These are phyloP conservation scores for Xylaria sp. DNA, from an alignment of 2,329 filamentous ascomycete genomes.

Conservation along the genomic window DNA sequence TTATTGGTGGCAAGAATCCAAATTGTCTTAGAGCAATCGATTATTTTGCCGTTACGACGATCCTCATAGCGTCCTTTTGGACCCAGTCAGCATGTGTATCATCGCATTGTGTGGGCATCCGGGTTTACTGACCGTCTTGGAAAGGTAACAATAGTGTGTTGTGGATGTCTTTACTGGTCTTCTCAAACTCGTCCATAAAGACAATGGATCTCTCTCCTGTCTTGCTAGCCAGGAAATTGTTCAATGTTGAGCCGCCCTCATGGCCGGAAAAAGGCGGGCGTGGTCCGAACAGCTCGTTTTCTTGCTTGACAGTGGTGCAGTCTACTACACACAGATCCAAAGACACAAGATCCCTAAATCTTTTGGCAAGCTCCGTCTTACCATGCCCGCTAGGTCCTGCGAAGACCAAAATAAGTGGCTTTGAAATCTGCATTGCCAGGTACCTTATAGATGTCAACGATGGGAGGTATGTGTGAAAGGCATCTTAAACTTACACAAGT, in stretches of 20 bases:
- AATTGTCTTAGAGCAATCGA: slow-evolving; percentile 49
- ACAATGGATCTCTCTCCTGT: slow-evolving; percentile 43
- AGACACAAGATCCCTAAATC: slow-evolving; percentile 44
- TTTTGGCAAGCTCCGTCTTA: slow-evolving; percentile 50
- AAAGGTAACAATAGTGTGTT: slow-evolving; percentile 49
- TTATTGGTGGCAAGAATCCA: slow-evolving; percentile 53
- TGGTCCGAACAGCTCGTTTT: slow-evolving; percentile 48
- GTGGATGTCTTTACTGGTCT: slow-evolving; percentile 44
- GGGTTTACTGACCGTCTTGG: slow-evolving; percentile 42
- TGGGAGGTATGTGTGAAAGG: not conserved
- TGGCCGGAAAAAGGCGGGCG: slow-evolving; percentile 38
- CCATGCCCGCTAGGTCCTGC: slow-evolving; percentile 52
- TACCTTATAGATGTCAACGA: slow-evolving; percentile 31
- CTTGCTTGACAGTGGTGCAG: slow-evolving; percentile 42
- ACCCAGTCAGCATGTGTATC: slow-evolving; percentile 3
- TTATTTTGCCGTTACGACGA: slow-evolving; percentile 35
- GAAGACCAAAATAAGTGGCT: slow-evolving; percentile 45
- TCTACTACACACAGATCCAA: slow-evolving; percentile 43
- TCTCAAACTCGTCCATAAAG: slow-evolving; percentile 57
- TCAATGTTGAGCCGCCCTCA: slow-evolving; percentile 44
- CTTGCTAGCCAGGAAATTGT: slow-evolving; percentile 48
- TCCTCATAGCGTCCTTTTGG: slow-evolving; percentile 42
- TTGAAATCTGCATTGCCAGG: slow-evolving; percentile 31
- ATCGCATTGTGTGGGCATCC: not conserved
- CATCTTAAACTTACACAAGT: slow-evolving; percentile 12